phyloP scores from a whole-genome alignment of 2,329 filamentous ascomycete genomes.

The Claviceps sp. region DNA sequence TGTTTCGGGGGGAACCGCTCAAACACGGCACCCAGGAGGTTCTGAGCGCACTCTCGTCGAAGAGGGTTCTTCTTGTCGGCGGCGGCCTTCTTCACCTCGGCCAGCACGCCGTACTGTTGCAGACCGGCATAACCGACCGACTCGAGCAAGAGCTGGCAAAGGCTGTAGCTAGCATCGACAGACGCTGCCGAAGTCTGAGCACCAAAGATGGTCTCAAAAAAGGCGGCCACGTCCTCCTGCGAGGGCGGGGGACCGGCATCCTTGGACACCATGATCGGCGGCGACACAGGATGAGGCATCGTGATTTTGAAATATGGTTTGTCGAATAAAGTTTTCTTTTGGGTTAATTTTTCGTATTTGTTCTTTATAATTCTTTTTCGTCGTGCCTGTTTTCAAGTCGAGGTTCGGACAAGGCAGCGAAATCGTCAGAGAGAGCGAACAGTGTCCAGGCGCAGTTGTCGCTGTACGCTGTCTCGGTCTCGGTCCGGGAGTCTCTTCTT shows the following conservation, averaged over 20 bases:
- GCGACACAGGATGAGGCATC: slow-evolving; percentile 37
- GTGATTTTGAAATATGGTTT: slow-evolving; percentile 5
- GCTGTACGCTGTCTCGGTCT: not conserved
- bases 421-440: not conserved
- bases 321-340: not conserved
- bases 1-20: slow-evolving; percentile 74
- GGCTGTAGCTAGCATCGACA: slow-evolving; percentile 47
- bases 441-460: not conserved
- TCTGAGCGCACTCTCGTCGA: slow-evolving; percentile 82
- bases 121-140: slow-evolving; percentile 41
- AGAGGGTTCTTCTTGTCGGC: slow-evolving; percentile 86
- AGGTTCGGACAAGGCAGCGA: not conserved
- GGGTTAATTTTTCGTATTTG: not conserved
- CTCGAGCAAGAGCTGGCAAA: slow-evolving; percentile 46
- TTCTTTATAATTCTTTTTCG: not conserved
- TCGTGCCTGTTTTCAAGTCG: not conserved
- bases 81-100: slow-evolving; percentile 57
- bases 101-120: slow-evolving; percentile 37
- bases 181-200: slow-evolving; percentile 56
- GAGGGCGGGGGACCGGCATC: slow-evolving; percentile 44
- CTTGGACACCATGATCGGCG: slow-evolving; percentile 34
- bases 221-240: slow-evolving; percentile 49
- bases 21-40: slow-evolving; percentile 84
- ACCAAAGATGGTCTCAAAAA: slow-evolving; percentile 55
- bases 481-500: not conserved